Evolutionary conservation across 2,329 filamentous ascomycete species (phyloP).

Genomic region (Pyrenophora seminiperda): DNA sequence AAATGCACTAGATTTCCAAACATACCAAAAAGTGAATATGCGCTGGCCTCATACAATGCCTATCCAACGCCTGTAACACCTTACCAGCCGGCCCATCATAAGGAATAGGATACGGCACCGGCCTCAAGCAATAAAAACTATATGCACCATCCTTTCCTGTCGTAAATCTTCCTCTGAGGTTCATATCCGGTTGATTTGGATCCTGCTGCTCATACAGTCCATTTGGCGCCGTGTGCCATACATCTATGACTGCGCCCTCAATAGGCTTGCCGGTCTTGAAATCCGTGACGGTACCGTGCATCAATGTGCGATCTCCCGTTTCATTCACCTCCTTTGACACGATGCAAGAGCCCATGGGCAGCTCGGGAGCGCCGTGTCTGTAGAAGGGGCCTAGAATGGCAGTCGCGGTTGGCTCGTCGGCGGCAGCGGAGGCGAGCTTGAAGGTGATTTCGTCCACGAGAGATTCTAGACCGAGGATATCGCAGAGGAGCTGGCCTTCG

Average conservation of each 20-base stretch:
- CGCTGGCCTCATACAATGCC: conserved; percentile 66
- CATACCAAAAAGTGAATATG: conserved; percentile 67
- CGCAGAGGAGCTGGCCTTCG: conserved; percentile 65
- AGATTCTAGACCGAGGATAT: conserved; percentile 64
- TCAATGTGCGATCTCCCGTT: conserved; percentile 62
- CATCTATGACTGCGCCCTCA: conserved; percentile 69
- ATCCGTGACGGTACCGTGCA: conserved; percentile 67
- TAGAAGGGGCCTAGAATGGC: conserved; percentile 88
- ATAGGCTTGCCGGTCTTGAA: conserved; percentile 68
- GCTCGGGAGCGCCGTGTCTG: conserved; percentile 71
- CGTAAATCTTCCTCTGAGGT: conserved; percentile 73
- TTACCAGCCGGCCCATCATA: conserved; percentile 64
- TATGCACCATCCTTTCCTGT: conserved; percentile 70
- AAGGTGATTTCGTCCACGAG: conserved; percentile 80
- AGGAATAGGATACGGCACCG: conserved; percentile 59
- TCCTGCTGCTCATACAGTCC: conserved; percentile 73
- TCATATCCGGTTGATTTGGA: conserved; percentile 70
- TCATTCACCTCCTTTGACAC: conserved; percentile 52
- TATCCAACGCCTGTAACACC: conserved; percentile 62
- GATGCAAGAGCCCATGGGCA: conserved; percentile 72
- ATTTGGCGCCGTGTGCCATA: conserved; percentile 82
- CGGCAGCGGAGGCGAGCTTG: conserved; percentile 61
- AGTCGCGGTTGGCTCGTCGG: conserved; percentile 66
- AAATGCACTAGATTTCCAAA: background rate
- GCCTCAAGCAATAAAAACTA: conserved; percentile 50